Base-by-base conservation (phyloP, 192 early-diverging fungal species). In the Linnemannia exigua region DNA sequence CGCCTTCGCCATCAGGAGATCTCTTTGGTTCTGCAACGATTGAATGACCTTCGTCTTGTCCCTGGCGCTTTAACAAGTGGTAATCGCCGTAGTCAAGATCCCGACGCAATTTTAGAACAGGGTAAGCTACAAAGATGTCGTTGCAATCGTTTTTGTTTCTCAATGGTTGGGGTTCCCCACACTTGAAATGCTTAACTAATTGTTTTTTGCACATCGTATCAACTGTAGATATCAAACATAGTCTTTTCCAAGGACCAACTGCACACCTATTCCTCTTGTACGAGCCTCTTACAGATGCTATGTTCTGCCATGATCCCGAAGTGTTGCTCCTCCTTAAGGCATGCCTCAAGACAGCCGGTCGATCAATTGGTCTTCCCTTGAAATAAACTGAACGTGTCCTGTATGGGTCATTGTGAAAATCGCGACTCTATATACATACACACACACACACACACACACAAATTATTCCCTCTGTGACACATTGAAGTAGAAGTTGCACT, bases 201-300 rank as follows among this genome's bases (percentile, higher is more conserved):
- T n/a, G 11, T 38, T 35, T 17, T 69, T 38, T 35, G 9, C 33
- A 36, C 11, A 17, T 38, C 36, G 8, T 25, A 17, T 28, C 33
- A 7, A 36, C 20, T 19, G 0, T 41, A 28, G 68, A 74, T 20
- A 48, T 79, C n/a, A 79, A 76, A 47, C 67, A 75, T 14, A 46
- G 67, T 12, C 35, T 73, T 15, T 67, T 95, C 35, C 85, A 91
- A 25, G 92, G 94, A 31, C 76, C 88, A 9, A 82, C 80, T 35
- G 93, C 94, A n/a, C 94, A 95, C 68, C 36, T 95, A 38, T 96
- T 95, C 87, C 92, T 90, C 79, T 80, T 96, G 46, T 95, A 94
- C 80, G 92, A 93, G 20, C 63, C 90, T 19, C 73, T 96, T 25
- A 93, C 92, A 80, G 89, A 93, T 44, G 89, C 90, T 28, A 87